A percentile compares a stretch with the other conserved stretches of the same genome.
These are phyloP conservation scores for Citrus glauca DNA, from an alignment of 345 rosid species.

Conservation along the genomic window DNA sequence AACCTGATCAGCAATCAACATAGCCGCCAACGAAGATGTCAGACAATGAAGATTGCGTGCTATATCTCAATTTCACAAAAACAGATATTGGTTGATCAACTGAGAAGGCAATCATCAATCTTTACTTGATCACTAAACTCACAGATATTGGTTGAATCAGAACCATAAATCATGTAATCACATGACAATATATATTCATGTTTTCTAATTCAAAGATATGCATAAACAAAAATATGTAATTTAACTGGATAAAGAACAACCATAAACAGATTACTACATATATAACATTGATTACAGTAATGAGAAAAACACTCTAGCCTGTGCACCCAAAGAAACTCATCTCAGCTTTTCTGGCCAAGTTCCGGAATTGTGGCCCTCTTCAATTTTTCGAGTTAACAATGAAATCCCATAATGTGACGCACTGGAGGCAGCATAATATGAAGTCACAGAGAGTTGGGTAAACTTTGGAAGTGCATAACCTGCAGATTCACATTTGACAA, in stretches of 20 bases:
- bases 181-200: neutral
- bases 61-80: neutral
- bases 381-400: constrained; percentile 66
- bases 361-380: constrained; percentile 49
- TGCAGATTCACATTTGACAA: constrained; percentile 27
- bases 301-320: neutral
- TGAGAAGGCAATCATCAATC: neutral
- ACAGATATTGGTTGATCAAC: neutral
- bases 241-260: neutral
- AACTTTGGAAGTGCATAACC: constrained; percentile 85
- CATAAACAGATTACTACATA: neutral
- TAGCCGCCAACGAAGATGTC: neutral
- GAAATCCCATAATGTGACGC: constrained; percentile 90
- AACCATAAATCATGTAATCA: neutral
- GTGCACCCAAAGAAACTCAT: constrained; percentile 27
- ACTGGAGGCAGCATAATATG: constrained; percentile 91
- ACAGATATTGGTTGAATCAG: neutral
- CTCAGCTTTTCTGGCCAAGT: constrained; percentile 40
- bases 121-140: neutral
- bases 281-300: neutral
- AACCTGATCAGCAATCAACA: neutral
- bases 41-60: neutral
- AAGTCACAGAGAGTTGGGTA: constrained; percentile 76
- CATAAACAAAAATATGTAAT: neutral
- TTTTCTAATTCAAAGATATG: neutral